phyloP scores from a whole-genome alignment of 768 basidiomycete species.

The Xerocomus potaroensis region DNA sequence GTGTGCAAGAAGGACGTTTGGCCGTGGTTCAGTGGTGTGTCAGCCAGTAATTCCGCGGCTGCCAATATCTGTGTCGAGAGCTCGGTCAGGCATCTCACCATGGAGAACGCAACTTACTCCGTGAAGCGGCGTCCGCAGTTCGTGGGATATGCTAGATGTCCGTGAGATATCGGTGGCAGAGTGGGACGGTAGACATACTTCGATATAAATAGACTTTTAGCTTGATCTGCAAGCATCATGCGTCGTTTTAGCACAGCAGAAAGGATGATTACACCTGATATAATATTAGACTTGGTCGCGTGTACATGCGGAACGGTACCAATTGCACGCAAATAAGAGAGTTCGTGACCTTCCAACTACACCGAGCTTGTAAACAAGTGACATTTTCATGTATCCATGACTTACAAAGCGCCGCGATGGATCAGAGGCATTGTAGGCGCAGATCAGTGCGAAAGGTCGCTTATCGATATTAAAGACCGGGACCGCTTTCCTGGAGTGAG shows the following conservation, averaged over 20 bases:
- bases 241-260: constrained; percentile 88
- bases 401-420: constrained; percentile 77
- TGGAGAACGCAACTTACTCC: constrained; percentile 48
- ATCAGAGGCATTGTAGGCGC: constrained; percentile 84
- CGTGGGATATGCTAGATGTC: constrained; percentile 73
- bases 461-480: constrained; percentile 94
- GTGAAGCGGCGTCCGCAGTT: constrained; percentile 86
- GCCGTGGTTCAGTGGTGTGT: constrained; percentile 75
- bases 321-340: constrained; percentile 90
- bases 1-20: constrained; percentile 89
- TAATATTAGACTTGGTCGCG: constrained; percentile 1
- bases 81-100: constrained; percentile 1
- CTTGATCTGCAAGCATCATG: constrained; percentile 93
- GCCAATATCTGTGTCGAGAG: constrained; percentile 63
- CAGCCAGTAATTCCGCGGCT: constrained; percentile 85
- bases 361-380: constrained; percentile 8
- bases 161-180: constrained; percentile 6
- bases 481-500: constrained; percentile 51
- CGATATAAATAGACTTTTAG: constrained; percentile 88
- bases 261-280: constrained; percentile 79
- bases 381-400: not conserved
- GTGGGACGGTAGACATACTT: constrained; percentile 49
- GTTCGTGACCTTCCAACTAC: constrained; percentile 82
- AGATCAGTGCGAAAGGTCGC: constrained; percentile 84
- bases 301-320: constrained; percentile 36